Conservation (phyloP, 169 alveolate genomes). For the Eimeria falciformis region DNA sequence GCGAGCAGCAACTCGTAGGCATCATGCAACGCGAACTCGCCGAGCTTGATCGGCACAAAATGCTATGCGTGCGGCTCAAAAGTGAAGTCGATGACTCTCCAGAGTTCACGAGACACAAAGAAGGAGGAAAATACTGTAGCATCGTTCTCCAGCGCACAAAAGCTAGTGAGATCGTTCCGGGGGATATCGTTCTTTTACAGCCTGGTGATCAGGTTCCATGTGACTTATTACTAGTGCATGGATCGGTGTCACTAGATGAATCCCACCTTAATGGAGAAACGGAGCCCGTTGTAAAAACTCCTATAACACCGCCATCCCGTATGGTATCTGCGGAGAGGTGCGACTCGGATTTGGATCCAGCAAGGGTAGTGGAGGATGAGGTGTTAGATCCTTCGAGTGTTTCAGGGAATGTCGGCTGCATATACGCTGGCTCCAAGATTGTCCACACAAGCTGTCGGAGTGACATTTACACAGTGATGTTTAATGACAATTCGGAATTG, state of each 20-base stretch:
- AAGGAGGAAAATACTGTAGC: too few relatives aligned
- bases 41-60: background rate
- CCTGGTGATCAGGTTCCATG: conserved; percentile 44
- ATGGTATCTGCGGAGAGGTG: background rate
- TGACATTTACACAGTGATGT: background rate
- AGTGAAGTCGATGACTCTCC: background rate
- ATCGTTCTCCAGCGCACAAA: conserved; percentile 10
- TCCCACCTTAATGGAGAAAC: conserved; percentile 60
- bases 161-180: conserved; percentile 43
- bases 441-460: conserved; percentile 3
- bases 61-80: background rate
- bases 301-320: background rate
- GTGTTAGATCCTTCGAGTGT: background rate
- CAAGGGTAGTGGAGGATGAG: background rate
- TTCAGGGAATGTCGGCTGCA: background rate
- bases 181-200: conserved; percentile 50
- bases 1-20: conserved; percentile 10
- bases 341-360: background rate
- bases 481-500: background rate
- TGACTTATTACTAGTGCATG: conserved; percentile 61
- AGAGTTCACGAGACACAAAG: background rate
- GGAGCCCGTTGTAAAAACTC: conserved; percentile 39
- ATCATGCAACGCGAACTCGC: conserved; percentile 21
- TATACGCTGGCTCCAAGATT: background rate
- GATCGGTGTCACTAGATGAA: conserved; percentile 59